Percentiles rank a stretch among this genome's conserved stretches.
These are phyloP conservation scores for Trichoderma sp. DNA, from an alignment of 2,329 filamentous ascomycete genomes.

Conservation along the genomic window DNA sequence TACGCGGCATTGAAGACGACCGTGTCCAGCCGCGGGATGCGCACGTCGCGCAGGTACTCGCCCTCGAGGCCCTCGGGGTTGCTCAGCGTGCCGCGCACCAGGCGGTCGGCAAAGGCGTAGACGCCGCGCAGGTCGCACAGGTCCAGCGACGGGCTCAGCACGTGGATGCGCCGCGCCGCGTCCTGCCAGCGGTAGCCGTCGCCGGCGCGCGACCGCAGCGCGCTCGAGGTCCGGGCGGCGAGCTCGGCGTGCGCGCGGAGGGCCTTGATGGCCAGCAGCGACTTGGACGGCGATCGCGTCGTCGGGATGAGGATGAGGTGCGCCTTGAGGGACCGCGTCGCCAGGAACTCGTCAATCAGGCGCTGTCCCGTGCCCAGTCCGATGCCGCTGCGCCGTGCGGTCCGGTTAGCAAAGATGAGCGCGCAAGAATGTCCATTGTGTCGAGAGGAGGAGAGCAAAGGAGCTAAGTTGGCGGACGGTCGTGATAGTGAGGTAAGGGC, in stretches of 20 bases:
- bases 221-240: slow-evolving; percentile 44
- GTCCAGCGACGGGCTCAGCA: slow-evolving; percentile 61
- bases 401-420: slow-evolving; percentile 7
- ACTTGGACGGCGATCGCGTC: slow-evolving; percentile 75
- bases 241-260: slow-evolving; percentile 63
- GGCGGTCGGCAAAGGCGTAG: slow-evolving; percentile 50
- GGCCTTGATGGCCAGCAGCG: slow-evolving; percentile 65
- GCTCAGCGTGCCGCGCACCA: slow-evolving; percentile 49
- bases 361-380: slow-evolving; percentile 82
- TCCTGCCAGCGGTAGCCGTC: slow-evolving; percentile 40
- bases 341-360: slow-evolving; percentile 86
- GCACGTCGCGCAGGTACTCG: slow-evolving; percentile 48
- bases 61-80: slow-evolving; percentile 47
- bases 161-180: slow-evolving; percentile 56
- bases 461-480: no score
- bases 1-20: slow-evolving; percentile 87
- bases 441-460: neutral
- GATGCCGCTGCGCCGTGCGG: slow-evolving; percentile 66
- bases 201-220: slow-evolving; percentile 45
- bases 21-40: slow-evolving; percentile 72
- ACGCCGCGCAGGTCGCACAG: slow-evolving; percentile 60
- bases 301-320: slow-evolving; percentile 81
- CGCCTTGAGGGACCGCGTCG: slow-evolving; percentile 64
- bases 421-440: neutral
- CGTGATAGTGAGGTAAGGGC: no score